These are phyloP conservation scores for Cladophialophora carrionii DNA, from an alignment of 2,329 filamentous ascomycete genomes.

Conservation along the genomic window DNA sequence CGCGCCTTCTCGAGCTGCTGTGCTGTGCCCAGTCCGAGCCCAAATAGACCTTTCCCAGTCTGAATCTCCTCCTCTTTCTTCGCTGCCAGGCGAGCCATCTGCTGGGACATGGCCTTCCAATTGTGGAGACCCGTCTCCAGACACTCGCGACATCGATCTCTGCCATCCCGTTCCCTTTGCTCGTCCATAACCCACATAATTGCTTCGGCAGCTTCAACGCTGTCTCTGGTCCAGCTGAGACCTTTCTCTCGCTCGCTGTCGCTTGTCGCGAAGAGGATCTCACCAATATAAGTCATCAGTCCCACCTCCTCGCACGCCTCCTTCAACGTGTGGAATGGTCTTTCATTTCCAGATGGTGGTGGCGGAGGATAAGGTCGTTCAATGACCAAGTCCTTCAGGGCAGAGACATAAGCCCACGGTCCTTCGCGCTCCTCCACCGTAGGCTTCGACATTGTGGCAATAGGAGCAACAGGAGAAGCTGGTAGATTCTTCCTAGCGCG, in stretches of 20 bases:
- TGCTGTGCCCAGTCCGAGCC: slow-evolving; percentile 36
- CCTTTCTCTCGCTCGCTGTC: slow-evolving; percentile 65
- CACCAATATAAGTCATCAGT: slow-evolving; percentile 86
- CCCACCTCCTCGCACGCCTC: slow-evolving; percentile 83
- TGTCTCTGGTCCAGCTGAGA: slow-evolving; percentile 86
- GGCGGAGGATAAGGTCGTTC: slow-evolving; percentile 70
- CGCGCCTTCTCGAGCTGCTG: slow-evolving; percentile 30
- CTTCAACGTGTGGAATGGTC: slow-evolving; percentile 65
- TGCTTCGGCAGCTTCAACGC: slow-evolving; percentile 76
- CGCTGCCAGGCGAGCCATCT: slow-evolving; percentile 59
- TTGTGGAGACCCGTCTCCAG: slow-evolving; percentile 75
- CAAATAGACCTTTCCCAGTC: slow-evolving; percentile 45
- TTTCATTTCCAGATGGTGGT: slow-evolving; percentile 69
- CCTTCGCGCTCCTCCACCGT: slow-evolving; percentile 38
- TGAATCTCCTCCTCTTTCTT: slow-evolving; percentile 49
- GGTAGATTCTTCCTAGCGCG: slow-evolving; percentile 69
- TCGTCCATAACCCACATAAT: slow-evolving; percentile 57
- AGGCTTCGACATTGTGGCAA: slow-evolving; percentile 23
- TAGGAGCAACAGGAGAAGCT: slow-evolving; percentile 43
- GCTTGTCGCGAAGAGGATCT: slow-evolving; percentile 80
- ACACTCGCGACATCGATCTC: slow-evolving; percentile 73
- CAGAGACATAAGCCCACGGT: slow-evolving; percentile 28
- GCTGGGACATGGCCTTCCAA: slow-evolving; percentile 78
- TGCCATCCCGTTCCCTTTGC: slow-evolving; percentile 47
- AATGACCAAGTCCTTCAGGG: slow-evolving; percentile 51